Evolutionary conservation across 768 basidiomycete genomes (phyloP).

Genomic region (Tremella fuciformis): DNA sequence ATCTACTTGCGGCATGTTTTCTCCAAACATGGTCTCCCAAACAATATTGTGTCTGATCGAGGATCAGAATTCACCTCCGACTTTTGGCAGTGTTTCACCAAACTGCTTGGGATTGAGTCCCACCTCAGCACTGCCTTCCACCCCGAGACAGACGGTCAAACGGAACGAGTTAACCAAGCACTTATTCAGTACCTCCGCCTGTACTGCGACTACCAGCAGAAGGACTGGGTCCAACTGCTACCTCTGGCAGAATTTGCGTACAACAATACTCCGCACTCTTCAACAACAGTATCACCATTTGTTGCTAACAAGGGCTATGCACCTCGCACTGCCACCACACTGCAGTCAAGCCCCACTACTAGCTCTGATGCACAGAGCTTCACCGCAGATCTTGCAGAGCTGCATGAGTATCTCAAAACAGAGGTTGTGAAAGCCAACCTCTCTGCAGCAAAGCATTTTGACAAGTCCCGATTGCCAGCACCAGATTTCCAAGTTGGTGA

Average conservation of each 20-base stretch:
- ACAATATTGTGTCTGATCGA: constrained; percentile 38
- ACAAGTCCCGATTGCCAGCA: constrained; percentile 19
- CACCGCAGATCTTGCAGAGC: neutral
- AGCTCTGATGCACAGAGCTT: neutral
- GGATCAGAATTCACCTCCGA: constrained; percentile 40
- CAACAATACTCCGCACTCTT: constrained; percentile 15
- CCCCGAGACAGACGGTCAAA: constrained; percentile 55
- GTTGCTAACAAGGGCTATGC: constrained; percentile 17
- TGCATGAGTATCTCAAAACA: neutral
- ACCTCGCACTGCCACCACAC: constrained; percentile 7
- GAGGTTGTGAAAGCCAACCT: constrained; percentile 29
- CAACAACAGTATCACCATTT: constrained; percentile 14
- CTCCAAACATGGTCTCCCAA: constrained; percentile 37
- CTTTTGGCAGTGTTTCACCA: constrained; percentile 50
- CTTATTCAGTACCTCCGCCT: constrained; percentile 10
- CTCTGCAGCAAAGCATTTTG: constrained; percentile 41
- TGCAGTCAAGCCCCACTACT: neutral
- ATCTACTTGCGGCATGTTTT: constrained; percentile 15
- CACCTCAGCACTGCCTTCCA: constrained; percentile 56
- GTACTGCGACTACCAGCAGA: constrained; percentile 35
- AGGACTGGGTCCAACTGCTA: constrained; percentile 52
- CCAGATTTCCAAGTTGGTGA: constrained; percentile 32
- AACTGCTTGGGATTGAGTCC: constrained; percentile 48
- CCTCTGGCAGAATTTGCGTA: constrained; percentile 34
- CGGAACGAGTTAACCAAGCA: constrained; percentile 14